phyloP scores from a whole-genome alignment of 2,329 filamentous ascomycete species.

The Teratosphaeria gauchensis region DNA sequence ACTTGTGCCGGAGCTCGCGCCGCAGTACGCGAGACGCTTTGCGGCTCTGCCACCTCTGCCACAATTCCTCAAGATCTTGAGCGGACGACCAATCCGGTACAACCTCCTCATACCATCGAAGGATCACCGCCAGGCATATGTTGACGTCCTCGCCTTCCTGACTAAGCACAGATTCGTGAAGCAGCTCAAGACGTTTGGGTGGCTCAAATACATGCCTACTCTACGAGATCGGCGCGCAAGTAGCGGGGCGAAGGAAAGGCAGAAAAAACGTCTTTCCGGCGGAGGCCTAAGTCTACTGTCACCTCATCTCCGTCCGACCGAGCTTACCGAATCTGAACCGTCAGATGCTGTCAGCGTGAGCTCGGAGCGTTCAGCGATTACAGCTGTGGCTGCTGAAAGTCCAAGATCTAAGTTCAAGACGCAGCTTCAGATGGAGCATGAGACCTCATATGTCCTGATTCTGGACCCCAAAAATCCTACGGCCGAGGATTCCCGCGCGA shows the following conservation, averaged over 20 bases:
- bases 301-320: conserved; percentile 13
- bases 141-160: conserved; percentile 87
- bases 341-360: conserved; percentile 17
- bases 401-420: not conserved
- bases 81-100: conserved; percentile 70
- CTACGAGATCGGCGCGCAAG: not conserved
- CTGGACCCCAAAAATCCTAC: conserved; percentile 10
- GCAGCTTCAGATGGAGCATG: not conserved
- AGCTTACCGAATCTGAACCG: conserved; percentile 5
- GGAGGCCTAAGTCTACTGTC: conserved; percentile 13
- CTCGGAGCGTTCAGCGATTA: conserved; percentile 19
- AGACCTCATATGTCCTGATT: conserved; percentile 8
- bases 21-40: conserved; percentile 67
- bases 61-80: conserved; percentile 78
- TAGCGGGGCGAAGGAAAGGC: not conserved
- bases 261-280: not conserved
- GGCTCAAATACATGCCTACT: conserved; percentile 42
- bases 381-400: conserved; percentile 1
- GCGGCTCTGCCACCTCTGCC: conserved; percentile 73
- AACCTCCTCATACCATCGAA: conserved; percentile 77
- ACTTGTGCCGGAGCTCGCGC: conserved; percentile 57
- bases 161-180: conserved; percentile 89
- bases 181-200: conserved; percentile 83
- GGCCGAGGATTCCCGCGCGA: conserved; percentile 7
- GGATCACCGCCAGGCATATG: conserved; percentile 76